Evolutionary conservation across 805 yeast genomes (phyloP).

Genomic region (Tetrapisispora pingtungensis): DNA sequence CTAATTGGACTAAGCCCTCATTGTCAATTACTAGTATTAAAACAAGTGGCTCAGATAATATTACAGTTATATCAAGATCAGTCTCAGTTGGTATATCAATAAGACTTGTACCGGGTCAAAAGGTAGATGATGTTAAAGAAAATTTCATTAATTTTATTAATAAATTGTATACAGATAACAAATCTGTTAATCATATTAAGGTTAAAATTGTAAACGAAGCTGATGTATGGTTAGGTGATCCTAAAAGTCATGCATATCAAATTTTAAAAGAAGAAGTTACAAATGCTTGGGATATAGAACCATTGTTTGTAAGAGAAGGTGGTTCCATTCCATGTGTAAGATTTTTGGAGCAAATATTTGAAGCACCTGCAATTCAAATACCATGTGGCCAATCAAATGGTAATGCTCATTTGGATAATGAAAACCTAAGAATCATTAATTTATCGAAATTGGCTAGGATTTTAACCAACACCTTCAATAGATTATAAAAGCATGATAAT

Average conservation of each 20-base stretch:
- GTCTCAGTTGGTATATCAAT: constrained; percentile 73
- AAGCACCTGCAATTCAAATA: constrained; percentile 87
- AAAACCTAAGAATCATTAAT: constrained; percentile 69
- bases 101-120: constrained; percentile 85
- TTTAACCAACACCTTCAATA: constrained; percentile 42
- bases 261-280: constrained; percentile 52
- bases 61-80: constrained; percentile 78
- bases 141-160: constrained; percentile 40
- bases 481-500: constrained; percentile 26
- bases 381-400: constrained; percentile 96
- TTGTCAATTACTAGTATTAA: constrained; percentile 73
- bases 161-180: constrained; percentile 37
- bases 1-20: constrained; percentile 86
- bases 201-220: constrained; percentile 70
- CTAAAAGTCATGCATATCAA: constrained; percentile 61
- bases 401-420: constrained; percentile 87
- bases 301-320: constrained; percentile 86
- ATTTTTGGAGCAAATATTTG: constrained; percentile 67
- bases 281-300: constrained; percentile 69
- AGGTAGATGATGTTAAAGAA: constrained; percentile 45
- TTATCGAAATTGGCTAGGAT: constrained; percentile 64
- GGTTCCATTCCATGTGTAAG: constrained; percentile 92
- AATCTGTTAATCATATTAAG: constrained; percentile 51
- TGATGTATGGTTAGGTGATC: constrained; percentile 94
- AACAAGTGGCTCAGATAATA: constrained; percentile 84